Base-by-base conservation (phyloP, 257 asterid genomes). In the Eucommia ulmoides region DNA sequence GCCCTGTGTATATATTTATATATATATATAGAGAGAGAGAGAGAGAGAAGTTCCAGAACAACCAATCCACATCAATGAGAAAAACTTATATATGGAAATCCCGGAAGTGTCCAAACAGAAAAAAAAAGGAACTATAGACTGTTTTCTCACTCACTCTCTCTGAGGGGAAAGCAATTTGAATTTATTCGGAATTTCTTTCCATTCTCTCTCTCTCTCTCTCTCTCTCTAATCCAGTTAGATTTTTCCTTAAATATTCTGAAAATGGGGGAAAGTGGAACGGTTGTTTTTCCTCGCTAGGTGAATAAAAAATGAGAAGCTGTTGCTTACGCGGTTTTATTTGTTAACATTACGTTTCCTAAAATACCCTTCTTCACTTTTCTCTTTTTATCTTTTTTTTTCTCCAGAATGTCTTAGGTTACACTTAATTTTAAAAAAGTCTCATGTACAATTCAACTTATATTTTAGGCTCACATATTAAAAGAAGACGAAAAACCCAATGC, bases 1-100 rank as follows among this genome's bases (percentile, higher is more conserved):
- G 64, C 50, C 21, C 68, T 80, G 56, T 74, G 82, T 78, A 86
- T 75, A 62, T 66, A 29, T 9, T 52, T 50, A 51, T 50, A 44
- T 6, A 59, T 12, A 26, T 41, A 62, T 41, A 65, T 42, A 51
- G 66, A 59, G 56, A 63, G 38, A 42, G 54, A 24, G 18, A 21
- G 21, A 24, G 35, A 20, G 51, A 49, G 33, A 49, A 47, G 50
- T 58, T 56, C 56, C 35, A 12, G 58, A 68, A 70, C 63, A 50
- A 48, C 61, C 62, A 48, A 55, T 66, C 72, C 41, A 61, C 51
- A 65, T 59, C 71, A 64, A 60, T n/a, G n/a, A n/a, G 35, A 46
- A 24, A 48, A 29, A 42, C 7, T 33, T 64, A 38, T 47, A 63
- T 68, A 5, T 59, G 74, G 82, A 42, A 68, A 76, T 74, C 76